These are phyloP conservation scores for Rutidosis leptorrhynchoides DNA, from an alignment of 129 eudicot species.

Conservation along the genomic window DNA sequence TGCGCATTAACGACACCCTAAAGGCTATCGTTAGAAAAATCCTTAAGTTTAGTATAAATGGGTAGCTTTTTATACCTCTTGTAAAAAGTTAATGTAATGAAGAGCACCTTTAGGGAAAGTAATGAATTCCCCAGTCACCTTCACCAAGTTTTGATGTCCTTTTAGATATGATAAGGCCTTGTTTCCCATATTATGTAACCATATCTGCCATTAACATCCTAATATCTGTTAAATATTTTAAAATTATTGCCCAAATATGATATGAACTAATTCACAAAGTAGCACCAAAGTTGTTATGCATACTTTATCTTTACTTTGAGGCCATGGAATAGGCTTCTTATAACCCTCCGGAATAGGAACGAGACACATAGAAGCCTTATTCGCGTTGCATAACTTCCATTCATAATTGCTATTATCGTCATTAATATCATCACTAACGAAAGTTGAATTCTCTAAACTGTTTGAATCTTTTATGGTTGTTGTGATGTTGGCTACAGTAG, in stretches of 20 bases:
- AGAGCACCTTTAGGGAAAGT: constrained; percentile 53
- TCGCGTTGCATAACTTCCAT: constrained; percentile 65
- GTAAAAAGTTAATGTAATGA: constrained; percentile 42
- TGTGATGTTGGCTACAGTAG: constrained; percentile 14
- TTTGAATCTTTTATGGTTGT: constrained; percentile 7
- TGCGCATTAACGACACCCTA: too few relatives aligned
- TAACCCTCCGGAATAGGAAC: constrained; percentile 50
- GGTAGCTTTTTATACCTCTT: constrained; percentile 24
- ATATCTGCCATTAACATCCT: constrained; percentile 40
- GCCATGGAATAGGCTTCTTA: constrained; percentile 46
- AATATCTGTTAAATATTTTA: constrained; percentile 2
- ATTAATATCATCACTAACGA: constrained; percentile 10
- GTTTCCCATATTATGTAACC: constrained; percentile 47
- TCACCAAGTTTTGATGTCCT: constrained; percentile 47
- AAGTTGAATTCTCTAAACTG: not conserved
- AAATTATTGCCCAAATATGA: not conserved
- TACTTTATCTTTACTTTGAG: constrained; percentile 57
- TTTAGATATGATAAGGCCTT: constrained; percentile 42
- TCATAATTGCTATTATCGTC: constrained; percentile 17
- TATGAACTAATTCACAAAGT: not conserved
- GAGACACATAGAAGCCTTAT: constrained; percentile 49
- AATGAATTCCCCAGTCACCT: constrained; percentile 44
- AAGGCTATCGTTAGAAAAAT: too few relatives aligned
- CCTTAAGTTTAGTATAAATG: not conserved
- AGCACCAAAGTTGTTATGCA: not conserved